Evolutionary conservation across 805 yeast genomes (phyloP).

Genomic region (Spathaspora passalidarum): DNA sequence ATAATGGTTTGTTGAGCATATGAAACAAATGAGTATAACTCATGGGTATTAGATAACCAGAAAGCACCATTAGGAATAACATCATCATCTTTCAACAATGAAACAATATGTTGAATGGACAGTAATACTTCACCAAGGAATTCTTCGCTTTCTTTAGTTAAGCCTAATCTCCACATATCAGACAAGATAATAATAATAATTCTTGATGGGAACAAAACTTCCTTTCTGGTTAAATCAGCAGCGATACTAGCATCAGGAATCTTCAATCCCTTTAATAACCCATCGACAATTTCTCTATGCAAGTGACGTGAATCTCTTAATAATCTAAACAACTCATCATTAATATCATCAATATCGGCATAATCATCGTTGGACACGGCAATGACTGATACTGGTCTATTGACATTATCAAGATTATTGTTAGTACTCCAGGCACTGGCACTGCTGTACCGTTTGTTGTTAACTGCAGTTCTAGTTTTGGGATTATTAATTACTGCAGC

Average conservation of each 20-base stretch:
- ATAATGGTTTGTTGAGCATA: slow-evolving; percentile 91
- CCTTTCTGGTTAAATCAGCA: slow-evolving; percentile 78
- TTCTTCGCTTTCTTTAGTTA: slow-evolving; percentile 86
- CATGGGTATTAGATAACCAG: slow-evolving; percentile 97
- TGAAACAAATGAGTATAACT: slow-evolving; percentile 88
- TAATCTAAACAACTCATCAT: slow-evolving; percentile 69
- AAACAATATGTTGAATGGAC: slow-evolving; percentile 81
- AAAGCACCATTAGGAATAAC: slow-evolving; percentile 90
- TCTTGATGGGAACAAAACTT: slow-evolving; percentile 93
- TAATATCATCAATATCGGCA: slow-evolving; percentile 61
- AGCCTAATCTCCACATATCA: slow-evolving; percentile 98
- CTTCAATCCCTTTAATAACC: slow-evolving; percentile 77
- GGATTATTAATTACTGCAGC: slow-evolving; percentile 27
- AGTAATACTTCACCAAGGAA: slow-evolving; percentile 86
- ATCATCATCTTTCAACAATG: slow-evolving; percentile 78
- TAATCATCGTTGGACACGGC: slow-evolving; percentile 54
- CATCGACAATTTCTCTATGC: slow-evolving; percentile 82
- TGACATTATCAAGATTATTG: slow-evolving; percentile 33
- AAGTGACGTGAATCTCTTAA: slow-evolving; percentile 68
- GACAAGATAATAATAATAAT: slow-evolving; percentile 86
- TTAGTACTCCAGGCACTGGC: slow-evolving; percentile 34
- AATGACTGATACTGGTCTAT: slow-evolving; percentile 61
- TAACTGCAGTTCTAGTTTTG: slow-evolving; percentile 28
- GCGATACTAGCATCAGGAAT: slow-evolving; percentile 86
- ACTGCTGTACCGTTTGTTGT: slow-evolving; percentile 41